Base-by-base conservation (phyloP, 345 rosid genomes). In the Citrus reticulata region DNA sequence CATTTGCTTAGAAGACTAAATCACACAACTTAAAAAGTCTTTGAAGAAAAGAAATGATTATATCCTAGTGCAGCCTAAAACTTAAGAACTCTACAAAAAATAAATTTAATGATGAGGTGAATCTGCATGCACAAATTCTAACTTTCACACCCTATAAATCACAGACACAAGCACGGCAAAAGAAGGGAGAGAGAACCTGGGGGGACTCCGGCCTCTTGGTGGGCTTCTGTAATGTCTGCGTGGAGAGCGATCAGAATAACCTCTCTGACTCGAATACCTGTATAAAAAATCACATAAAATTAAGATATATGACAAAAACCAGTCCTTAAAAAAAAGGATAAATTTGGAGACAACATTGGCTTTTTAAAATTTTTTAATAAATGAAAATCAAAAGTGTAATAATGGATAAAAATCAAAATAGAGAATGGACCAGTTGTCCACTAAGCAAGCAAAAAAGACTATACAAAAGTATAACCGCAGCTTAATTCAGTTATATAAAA, bases 141-240 rank as follows among this genome's bases (percentile, higher is more conserved):
- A 75, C 46, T 57, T 24, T 61, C 30, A 40, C 39, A 40, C 42
- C 35, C 62, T 61, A 39, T 14, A 32, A 37, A 40, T 27, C 62
- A 30, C 29, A 73, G 3, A 63, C 57, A 63, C 22, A 74, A 19
- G 20, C 24, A 46, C n/a, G 17, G 29, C 59, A 17, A 9, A 16
- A 73, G 16, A 65, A 24, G 32, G 73, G 83, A 81, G 84, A 74
- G 78, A 74, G 8, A 80, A 93, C 98, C 99, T 94, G n/a, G 87
- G 90, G 62, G 98, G 94, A 76, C 95, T 91, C 77, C 90, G 85
- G 81, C 88, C 89, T 82, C 97, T 92, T 27, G 84, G 90, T 30
- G 97, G 92, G 81, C 92, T 93, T 89, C 90, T 88, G 81, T 86
- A 81, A 62, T 87, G 90, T 75, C 92, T 82, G 14, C 67, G 81